Base-by-base conservation (phyloP, 768 basidiomycete genomes). In the Tulasnella sp. region DNA sequence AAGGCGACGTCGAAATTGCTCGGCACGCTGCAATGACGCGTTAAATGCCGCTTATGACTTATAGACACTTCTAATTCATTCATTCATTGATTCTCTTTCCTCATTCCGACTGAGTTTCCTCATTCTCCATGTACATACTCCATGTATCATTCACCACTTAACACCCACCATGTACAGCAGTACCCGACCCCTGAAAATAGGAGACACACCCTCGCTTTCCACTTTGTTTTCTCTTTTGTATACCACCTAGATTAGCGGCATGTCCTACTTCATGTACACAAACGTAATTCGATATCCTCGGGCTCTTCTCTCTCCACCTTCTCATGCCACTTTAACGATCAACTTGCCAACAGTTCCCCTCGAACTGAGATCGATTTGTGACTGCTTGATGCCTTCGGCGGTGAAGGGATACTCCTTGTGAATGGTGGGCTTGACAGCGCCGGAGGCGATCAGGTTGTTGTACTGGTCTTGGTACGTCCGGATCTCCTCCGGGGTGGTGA, bases 271-370 rank as follows among this genome's bases (percentile, higher is more conserved):
- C n/a, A 65, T 26, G 14, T 40, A n/a, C 59, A 62, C 36, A n/a
- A 34, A 36, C 35, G 9, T 22, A 40, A 34, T 26, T n/a, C n/a
- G n/a, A n/a, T n/a, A n/a, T n/a, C n/a, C n/a, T n/a, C n/a, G n/a
- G 16, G 32, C 59, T 40, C 22, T 26, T 37, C 64, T 40, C n/a
- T n/a, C n/a, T n/a, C n/a, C n/a, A n/a, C n/a, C n/a, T n/a, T n/a
- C n/a, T 36, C 35, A 65, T 40, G 77, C 77, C 22, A 94, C 84
- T 78, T 91, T 92, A 75, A 98, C 82, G 67, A 98, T 75, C 77
- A 99, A 79, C 79, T 98, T 99, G 3, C 96, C 96, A 1, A 84
- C 85, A 11, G 94, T 92, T 79, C 87, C 88, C 63, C 96, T 89
- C 9, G 86, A 83, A 0, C 85, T 85, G 73, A 98, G 83, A 77